These are phyloP conservation scores for Asterionellopsis glacialis DNA, from an alignment of 108 stramenopile species.

Conservation along the genomic window DNA sequence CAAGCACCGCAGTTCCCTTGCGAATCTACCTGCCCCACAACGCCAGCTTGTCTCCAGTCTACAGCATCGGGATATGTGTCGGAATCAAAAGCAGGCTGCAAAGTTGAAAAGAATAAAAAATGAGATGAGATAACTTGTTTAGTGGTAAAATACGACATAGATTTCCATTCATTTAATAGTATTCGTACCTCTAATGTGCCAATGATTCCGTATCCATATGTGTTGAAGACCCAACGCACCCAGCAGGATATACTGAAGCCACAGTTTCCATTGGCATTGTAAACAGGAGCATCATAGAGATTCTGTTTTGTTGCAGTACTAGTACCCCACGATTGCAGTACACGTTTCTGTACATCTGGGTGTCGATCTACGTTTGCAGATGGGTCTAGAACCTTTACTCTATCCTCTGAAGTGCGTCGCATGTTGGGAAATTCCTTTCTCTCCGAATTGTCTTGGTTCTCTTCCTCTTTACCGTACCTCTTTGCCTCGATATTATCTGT, in stretches of 20 bases:
- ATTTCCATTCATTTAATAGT: too few species aligned
- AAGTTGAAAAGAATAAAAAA: neutral
- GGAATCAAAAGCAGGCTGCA: conserved; percentile 57
- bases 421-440: neutral
- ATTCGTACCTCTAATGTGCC: conserved; percentile 19
- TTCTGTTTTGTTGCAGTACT: neutral
- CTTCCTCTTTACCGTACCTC: neutral
- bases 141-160: too few species aligned
- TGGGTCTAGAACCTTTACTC: conserved; percentile 21
- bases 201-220: conserved; percentile 50
- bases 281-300: neutral
- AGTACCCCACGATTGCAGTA: conserved; percentile 6
- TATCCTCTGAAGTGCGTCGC: conserved; percentile 1
- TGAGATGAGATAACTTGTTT: too few species aligned
- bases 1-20: conserved; percentile 84
- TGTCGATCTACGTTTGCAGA: conserved; percentile 5
- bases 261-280: conserved; percentile 46
- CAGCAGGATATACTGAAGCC: conserved; percentile 63
- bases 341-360: conserved; percentile 23
- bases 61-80: conserved; percentile 47
- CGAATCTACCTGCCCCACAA: conserved; percentile 59
- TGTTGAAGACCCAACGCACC: conserved; percentile 50
- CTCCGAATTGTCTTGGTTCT: conserved; percentile 1
- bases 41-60: conserved; percentile 81
- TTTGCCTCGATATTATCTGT: too few species aligned